Evolutionary conservation across 1,284 basidiomycete genomes (phyloP), one percentile per base, ranked within the genome.

Genomic region (Mycosarcoma maydis): DNA sequence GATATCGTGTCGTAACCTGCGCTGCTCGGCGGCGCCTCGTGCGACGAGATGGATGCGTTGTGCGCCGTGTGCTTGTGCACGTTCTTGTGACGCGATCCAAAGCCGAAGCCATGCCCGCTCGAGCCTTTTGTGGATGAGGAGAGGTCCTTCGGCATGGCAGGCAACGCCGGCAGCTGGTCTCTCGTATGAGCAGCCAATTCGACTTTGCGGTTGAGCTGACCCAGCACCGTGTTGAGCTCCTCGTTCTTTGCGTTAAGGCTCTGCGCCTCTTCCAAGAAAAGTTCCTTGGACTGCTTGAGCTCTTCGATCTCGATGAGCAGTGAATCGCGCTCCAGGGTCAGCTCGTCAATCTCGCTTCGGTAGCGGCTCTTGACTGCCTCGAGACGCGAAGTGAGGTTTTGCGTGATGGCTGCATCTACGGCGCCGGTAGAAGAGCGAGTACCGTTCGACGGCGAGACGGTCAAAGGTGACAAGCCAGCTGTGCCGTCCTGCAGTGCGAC

Each of bases 211-310:
- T 56, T 55, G 40, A 77, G 55, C 54, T 92, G 90, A 2, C 89
- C 85, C 72, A 91, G 90, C 47, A 95, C 86, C 78, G 93, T 90
- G 6, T 90, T 90, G 11, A 98, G 86, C 81, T 94, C 91, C 76
- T 95, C 93, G 83, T 98, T 97, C 55, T 93, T 89, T 14, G 89
- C 90, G 78, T 92, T 93, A 45, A 98, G 86, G 19, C 89, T 88
- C 0, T 92, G 90, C 1, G 93, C 91, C 84, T 98, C 94, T 75
- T 96, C 94, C 17, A 94, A 83, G 83, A 91, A 91, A 34, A 90
- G 87, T 73, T 96, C 92, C 26, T 92, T 87, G 4, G 91, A 89
- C 26, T 92, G 90, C 76, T 89, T 90, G 47, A 98, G 88, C 75
- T 97, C 94, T 9, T 87, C 85, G 55, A 98, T 89, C 83, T 98